Base-by-base conservation (phyloP, 2,329 filamentous ascomycete genomes). In the Drechslerella stenobrocha region DNA sequence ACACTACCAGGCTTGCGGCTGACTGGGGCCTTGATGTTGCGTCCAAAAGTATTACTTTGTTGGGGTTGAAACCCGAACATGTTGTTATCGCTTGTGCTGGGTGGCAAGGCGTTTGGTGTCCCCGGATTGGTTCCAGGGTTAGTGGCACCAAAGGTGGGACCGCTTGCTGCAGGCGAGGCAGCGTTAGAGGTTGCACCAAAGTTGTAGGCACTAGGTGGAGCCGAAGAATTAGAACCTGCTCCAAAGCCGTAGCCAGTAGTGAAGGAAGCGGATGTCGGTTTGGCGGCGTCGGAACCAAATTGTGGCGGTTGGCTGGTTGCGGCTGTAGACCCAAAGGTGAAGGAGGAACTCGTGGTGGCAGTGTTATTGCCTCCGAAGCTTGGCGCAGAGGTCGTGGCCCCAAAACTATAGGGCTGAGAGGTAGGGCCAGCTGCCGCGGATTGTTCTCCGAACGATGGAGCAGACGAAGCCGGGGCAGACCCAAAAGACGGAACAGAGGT, bases 1-100 rank as follows among this genome's bases (percentile, higher is more conserved):
- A 69, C 47, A 32, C 64, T 69, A 22, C 64, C 64, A 7, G 53
- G 18, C 13, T 63, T 69, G 3, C 64, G 45, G 47, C 57, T 63
- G 13, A 69, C 64, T 3, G 64, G 37, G 5, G 56, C 30, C 26
- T 69, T 69, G 47, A 69, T 69, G 11, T 13, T 53, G 15, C 64
- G 57, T 1, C 64, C 64, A 18, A 63, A 48, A 8, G 57, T 37
- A 23, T 59, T 59, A 7, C 50, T 58, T 9, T 55, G 51, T 24
- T 55, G 51, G 1, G 64, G 64, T 18, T 69, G 64, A 46, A 63
- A 69, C 9, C 64, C 57, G 28, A 69, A 69, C 42, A 45, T 35
- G 18, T 57, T 50, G 32, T 13, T 18, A 28, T 24, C 37, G 9
- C 24, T n/a, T 6, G 26, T 47, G 23, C 7, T 48, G 24, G 28